Percentiles rank a stretch among this genome's conserved stretches.
Conservation (phyloP, 495 filamentous ascomycete genomes). For the Aspergillus affinis region DNA sequence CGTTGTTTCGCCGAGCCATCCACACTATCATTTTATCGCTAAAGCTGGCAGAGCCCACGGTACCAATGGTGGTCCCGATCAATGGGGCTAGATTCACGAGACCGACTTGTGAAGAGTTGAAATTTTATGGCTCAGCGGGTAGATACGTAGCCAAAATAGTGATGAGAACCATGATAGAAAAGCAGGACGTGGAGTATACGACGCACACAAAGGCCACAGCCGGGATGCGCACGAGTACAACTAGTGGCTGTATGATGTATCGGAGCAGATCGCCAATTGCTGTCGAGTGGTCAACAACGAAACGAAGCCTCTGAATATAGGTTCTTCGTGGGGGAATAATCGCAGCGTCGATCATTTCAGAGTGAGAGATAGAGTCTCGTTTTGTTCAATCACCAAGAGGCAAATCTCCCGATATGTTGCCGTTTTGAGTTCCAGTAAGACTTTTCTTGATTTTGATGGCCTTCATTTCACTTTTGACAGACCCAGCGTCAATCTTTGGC, state of each 20-base stretch:
- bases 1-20: constrained; percentile 37
- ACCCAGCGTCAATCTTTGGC: not conserved
- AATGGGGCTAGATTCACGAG: constrained; percentile 39
- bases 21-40: constrained; percentile 36
- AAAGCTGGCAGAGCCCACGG: constrained; percentile 32
- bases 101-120: constrained; percentile 34
- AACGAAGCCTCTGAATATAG: too few relatives aligned
- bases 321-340: too few relatives aligned
- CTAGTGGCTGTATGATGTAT: constrained; percentile 26
- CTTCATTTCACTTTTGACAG: too few relatives aligned
- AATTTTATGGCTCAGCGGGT: constrained; percentile 38
- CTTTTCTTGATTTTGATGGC: too few relatives aligned
- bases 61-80: constrained; percentile 36
- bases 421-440: too few relatives aligned
- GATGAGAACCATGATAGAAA: constrained; percentile 36
- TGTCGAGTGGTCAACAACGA: too few relatives aligned
- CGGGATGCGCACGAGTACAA: constrained; percentile 26
- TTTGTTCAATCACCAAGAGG: too few relatives aligned
- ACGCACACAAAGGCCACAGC: too few relatives aligned
- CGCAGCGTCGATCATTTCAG: too few relatives aligned
- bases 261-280: constrained; percentile 26
- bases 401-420: too few relatives aligned
- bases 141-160: constrained; percentile 34
- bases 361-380: too few relatives aligned
- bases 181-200: too few relatives aligned